Evolutionary conservation across 2,329 filamentous ascomycete genomes (phyloP), one percentile per base, ranked within the genome.

Genomic region (Aspergillus sp.): DNA sequence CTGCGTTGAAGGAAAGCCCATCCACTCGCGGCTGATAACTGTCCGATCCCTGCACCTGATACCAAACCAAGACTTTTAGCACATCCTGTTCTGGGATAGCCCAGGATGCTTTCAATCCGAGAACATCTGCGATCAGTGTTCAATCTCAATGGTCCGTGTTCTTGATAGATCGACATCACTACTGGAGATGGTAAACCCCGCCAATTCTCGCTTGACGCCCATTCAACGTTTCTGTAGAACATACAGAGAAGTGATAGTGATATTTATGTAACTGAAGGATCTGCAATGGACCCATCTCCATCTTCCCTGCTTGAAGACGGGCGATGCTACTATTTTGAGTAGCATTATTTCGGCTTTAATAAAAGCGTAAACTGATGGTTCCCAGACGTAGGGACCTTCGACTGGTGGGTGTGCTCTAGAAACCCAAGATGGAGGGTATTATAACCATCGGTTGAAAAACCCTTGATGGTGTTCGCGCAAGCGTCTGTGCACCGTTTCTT

Each of bases 141-240:
- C 11, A 50, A 32, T 12, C 39, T 53, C 41, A 51, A 41, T 47
- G 56, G 45, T 24, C 20, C 11, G 26, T 45, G 15, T 51, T 34
- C 30, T 15, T 39, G 47, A 54, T 41, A 58, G 45, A 58, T 53
- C 50, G 44, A 42, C 45, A 42, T 44, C 26, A 42, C 17, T 5
- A 26, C 47, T 43, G 48, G 42, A 44, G 56, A 54, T 20, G 43
- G 36, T 17, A 52, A 48, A 44, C 32, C 24, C 32, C 34, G 32
- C 39, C 30, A 49, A 47, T 24, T 32, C 11, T 42, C 32, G 30
- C 12, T 30, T 26, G 11, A 43, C 36, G 18, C 30, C 32, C 42
- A 30, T 3, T 48, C 43, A 17, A n/a, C 3, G 39, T 39, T 20
- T 43, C 39, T 22, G 26, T 48, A 32, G 26, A n/a, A 36, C 11